A percentile compares a stretch with the other conserved stretches of the same genome.
Evolutionary conservation across 2,329 filamentous ascomycete genomes (phyloP).

Genomic region (Blumeriella jaapii): DNA sequence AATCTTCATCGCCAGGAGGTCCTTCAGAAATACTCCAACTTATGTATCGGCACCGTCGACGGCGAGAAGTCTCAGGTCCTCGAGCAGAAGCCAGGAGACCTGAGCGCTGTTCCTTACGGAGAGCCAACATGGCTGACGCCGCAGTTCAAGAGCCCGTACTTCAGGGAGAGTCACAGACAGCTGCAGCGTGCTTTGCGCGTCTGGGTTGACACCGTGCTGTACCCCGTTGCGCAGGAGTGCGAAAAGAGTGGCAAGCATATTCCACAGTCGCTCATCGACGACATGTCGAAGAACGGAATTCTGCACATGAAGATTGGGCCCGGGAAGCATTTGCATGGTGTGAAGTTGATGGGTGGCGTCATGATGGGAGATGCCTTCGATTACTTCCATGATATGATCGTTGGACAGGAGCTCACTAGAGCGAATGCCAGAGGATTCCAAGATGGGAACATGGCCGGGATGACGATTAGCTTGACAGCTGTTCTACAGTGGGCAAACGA

Average conservation of each 20-base stretch:
- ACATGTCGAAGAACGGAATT: slow-evolving; percentile 63
- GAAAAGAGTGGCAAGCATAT: slow-evolving; percentile 66
- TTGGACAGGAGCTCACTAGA: slow-evolving; percentile 61
- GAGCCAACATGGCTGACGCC: slow-evolving; percentile 70
- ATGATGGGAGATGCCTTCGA: slow-evolving; percentile 73
- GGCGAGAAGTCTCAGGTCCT: slow-evolving; percentile 68
- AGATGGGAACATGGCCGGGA: slow-evolving; percentile 77
- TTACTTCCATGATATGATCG: slow-evolving; percentile 74
- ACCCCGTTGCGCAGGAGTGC: slow-evolving; percentile 63
- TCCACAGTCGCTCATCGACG: slow-evolving; percentile 59
- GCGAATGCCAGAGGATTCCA: slow-evolving; percentile 68
- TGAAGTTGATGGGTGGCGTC: slow-evolving; percentile 54
- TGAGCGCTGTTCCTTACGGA: slow-evolving; percentile 70
- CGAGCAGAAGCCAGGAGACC: slow-evolving; percentile 55
- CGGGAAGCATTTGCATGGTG: slow-evolving; percentile 67
- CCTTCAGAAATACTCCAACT: slow-evolving; percentile 63
- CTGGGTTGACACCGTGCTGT: slow-evolving; percentile 62
- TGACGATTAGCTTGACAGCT: slow-evolving; percentile 72
- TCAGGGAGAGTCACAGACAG: slow-evolving; percentile 58
- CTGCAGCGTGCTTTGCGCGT: slow-evolving; percentile 59
- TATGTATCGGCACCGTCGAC: slow-evolving; percentile 64
- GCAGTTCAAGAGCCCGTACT: slow-evolving; percentile 70
- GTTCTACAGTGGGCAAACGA: slow-evolving; percentile 69
- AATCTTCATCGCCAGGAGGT: slow-evolving; percentile 88
- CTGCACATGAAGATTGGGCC: slow-evolving; percentile 76